Evolutionary conservation across 2,329 filamentous ascomycete genomes (phyloP).

Genomic region (Chrysosphaeria jannelii): DNA sequence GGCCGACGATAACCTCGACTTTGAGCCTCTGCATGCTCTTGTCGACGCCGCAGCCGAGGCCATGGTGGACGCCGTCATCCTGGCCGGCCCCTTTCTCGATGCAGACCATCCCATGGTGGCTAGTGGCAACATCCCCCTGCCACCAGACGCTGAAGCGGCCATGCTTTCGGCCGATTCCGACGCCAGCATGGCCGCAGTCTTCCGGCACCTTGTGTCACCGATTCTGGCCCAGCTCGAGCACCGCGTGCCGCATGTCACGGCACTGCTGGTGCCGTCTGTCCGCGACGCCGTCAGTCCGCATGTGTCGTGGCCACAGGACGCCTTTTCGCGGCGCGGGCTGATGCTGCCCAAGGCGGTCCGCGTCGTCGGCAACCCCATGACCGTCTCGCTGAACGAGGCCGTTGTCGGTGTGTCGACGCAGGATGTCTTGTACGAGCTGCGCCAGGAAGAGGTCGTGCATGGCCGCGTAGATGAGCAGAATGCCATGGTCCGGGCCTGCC

Average conservation of each 20-base stretch:
- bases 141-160: conserved; percentile 13
- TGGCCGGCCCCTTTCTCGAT: conserved; percentile 74
- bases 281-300: conserved; percentile 59
- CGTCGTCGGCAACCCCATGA: conserved; percentile 74
- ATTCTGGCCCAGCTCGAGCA: conserved; percentile 39
- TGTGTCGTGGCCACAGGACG: conserved; percentile 49
- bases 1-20: conserved; percentile 71
- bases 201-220: conserved; percentile 49
- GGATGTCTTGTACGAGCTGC: conserved; percentile 57
- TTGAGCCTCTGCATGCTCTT: conserved; percentile 57
- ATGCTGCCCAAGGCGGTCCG: conserved; percentile 48
- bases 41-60: conserved; percentile 47
- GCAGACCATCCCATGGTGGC: conserved; percentile 71
- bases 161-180: conserved; percentile 30
- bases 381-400: conserved; percentile 62
- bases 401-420: conserved; percentile 57
- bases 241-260: conserved; percentile 45
- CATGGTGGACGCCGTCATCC: conserved; percentile 47
- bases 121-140: conserved; percentile 47
- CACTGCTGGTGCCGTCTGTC: conserved; percentile 57
- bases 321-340: conserved; percentile 36
- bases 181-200: conserved; percentile 49
- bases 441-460: conserved; percentile 38
- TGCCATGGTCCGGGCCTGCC: conserved; percentile 37
- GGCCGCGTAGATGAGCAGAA: conserved; percentile 21